These are phyloP conservation scores for Priceomyces fermenticarens DNA, from an alignment of 805 yeast species.

Conservation along the genomic window DNA sequence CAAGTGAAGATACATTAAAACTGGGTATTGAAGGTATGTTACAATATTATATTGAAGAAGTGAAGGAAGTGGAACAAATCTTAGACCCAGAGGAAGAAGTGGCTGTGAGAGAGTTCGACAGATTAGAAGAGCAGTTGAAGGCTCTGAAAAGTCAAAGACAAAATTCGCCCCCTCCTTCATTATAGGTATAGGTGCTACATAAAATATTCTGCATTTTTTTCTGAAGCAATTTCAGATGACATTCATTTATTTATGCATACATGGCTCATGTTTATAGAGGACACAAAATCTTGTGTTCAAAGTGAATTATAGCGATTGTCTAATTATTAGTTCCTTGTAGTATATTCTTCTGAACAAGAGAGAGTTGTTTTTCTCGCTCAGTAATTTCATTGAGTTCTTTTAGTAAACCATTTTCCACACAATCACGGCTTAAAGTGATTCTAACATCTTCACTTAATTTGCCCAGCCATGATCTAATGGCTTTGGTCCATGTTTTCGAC, in stretches of 20 bases:
- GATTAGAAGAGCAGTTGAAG: slow-evolving; percentile 57
- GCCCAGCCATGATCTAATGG: slow-evolving; percentile 26
- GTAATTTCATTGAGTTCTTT: slow-evolving; percentile 28
- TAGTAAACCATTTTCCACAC: slow-evolving; percentile 36
- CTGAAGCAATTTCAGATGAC: not conserved
- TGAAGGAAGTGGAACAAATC: slow-evolving; percentile 82
- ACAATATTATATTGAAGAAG: slow-evolving; percentile 95
- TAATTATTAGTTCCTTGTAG: slow-evolving; percentile 10
- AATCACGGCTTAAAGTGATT: slow-evolving; percentile 28
- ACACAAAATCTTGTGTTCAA: too few species aligned
- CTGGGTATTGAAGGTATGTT: slow-evolving; percentile 97
- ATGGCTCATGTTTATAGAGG: too few species aligned
- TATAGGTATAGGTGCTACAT: slow-evolving; percentile 1
- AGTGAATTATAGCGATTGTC: not conserved
- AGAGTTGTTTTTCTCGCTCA: slow-evolving; percentile 15
- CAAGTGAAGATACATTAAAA: slow-evolving; percentile 87
- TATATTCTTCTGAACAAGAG: slow-evolving; percentile 12
- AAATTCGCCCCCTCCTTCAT: slow-evolving; percentile 21
- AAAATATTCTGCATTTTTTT: slow-evolving; percentile 1
- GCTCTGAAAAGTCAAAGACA: slow-evolving; percentile 10
- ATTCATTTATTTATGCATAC: not conserved
- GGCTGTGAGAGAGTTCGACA: slow-evolving; percentile 80
- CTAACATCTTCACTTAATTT: slow-evolving; percentile 35
- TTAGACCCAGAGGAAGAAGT: slow-evolving; percentile 72
- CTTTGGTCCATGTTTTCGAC: slow-evolving; percentile 32